Evolutionary conservation across 345 rosid species (phyloP).

Genomic region (Rhodamnia argentea): DNA sequence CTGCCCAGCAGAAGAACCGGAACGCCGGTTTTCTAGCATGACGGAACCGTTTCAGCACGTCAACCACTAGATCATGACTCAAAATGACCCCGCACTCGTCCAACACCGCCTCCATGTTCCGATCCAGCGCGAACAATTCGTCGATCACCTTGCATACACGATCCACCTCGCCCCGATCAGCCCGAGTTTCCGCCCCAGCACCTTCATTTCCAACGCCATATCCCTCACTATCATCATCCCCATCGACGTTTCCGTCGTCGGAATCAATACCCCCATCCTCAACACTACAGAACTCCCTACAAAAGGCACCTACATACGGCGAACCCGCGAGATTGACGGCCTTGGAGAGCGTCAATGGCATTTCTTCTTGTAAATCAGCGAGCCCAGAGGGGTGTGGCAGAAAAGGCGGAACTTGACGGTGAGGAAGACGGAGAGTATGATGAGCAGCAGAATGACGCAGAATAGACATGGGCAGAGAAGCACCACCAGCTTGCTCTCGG

Average conservation of each 20-base stretch:
- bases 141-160: conserved; percentile 83
- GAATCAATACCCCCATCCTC: conserved; percentile 7
- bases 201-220: neutral
- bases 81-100: conserved; percentile 51
- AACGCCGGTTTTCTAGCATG: conserved; percentile 88
- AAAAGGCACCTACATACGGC: neutral
- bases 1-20: conserved; percentile 84
- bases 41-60: conserved; percentile 49
- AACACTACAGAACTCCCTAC: conserved; percentile 23
- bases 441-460: conserved; percentile 38
- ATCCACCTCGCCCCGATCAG: conserved; percentile 43
- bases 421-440: conserved; percentile 40
- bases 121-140: conserved; percentile 68
- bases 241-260: conserved; percentile 9
- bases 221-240: conserved; percentile 9
- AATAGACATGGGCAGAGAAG: conserved; percentile 46
- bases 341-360: conserved; percentile 16
- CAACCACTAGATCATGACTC: conserved; percentile 48
- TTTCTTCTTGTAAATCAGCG: conserved; percentile 35
- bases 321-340: neutral
- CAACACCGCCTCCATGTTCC: conserved; percentile 89
- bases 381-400: conserved; percentile 63
- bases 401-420: conserved; percentile 45
- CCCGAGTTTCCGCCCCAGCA: conserved; percentile 5
- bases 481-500: conserved; percentile 33